Evolutionary conservation across 768 basidiomycete genomes (phyloP).

Genomic region (Austroboletus festivus): DNA sequence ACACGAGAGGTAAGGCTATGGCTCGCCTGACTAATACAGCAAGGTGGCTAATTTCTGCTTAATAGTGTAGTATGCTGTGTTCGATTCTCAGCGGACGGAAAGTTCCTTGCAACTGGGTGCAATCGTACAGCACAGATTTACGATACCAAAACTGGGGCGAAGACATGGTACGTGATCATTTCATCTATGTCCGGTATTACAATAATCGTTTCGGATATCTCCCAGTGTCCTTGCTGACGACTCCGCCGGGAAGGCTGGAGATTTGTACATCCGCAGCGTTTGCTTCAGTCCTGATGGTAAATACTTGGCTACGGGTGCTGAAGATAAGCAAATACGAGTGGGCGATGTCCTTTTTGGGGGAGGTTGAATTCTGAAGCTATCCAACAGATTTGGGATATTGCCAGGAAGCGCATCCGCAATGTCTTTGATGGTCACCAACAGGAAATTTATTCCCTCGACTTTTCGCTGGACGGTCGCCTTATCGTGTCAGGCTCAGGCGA

Average conservation of each 20-base stretch:
- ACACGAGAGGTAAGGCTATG: conserved; percentile 71
- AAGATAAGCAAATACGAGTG: conserved; percentile 90
- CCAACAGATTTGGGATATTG: conserved; percentile 88
- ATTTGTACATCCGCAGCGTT: conserved; percentile 87
- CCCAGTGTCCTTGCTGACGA: conserved; percentile 76
- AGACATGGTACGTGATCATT: conserved; percentile 64
- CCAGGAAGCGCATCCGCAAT: conserved; percentile 70
- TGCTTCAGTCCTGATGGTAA: conserved; percentile 75
- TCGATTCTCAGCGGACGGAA: conserved; percentile 91
- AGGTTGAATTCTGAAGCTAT: conserved; percentile 6
- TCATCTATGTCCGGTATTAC: background rate
- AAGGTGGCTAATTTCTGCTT: conserved; percentile 7
- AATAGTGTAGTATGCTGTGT: conserved; percentile 83
- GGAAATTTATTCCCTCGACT: conserved; percentile 93
- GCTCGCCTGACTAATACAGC: background rate
- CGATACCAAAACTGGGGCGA: conserved; percentile 81
- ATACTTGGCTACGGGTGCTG: conserved; percentile 75
- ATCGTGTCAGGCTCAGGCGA: conserved; percentile 89
- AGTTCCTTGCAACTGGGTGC: conserved; percentile 91
- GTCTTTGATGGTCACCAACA: conserved; percentile 87
- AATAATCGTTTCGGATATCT: conserved; percentile 9
- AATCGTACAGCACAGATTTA: conserved; percentile 95
- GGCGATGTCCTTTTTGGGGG: conserved; percentile 20
- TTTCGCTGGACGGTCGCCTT: conserved; percentile 79
- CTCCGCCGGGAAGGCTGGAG: conserved; percentile 64